Evolutionary conservation across 495 filamentous ascomycete species (phyloP).

Genomic region (Aspergillus homomorphus): DNA sequence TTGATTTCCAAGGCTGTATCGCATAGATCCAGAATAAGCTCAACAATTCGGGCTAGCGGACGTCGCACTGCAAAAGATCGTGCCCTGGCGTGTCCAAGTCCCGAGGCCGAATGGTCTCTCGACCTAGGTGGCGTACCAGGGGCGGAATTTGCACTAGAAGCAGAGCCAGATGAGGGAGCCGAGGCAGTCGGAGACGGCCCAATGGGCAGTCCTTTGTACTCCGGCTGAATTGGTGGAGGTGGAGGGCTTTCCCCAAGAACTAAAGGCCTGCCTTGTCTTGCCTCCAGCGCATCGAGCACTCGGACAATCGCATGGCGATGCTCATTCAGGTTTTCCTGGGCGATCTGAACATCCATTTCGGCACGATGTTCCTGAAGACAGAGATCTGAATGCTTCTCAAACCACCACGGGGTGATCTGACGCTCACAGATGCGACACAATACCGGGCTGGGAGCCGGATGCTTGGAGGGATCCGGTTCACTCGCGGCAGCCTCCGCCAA

Average conservation of each 20-base stretch:
- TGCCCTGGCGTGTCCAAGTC: slow-evolving; percentile 67
- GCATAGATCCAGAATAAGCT: slow-evolving; percentile 89
- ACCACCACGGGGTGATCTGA: slow-evolving; percentile 99
- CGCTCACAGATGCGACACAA: slow-evolving; percentile 97
- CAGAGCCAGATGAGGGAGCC: slow-evolving; percentile 54
- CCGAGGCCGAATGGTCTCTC: slow-evolving; percentile 73
- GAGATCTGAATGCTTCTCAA: slow-evolving; percentile 96
- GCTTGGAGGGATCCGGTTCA: slow-evolving; percentile 81
- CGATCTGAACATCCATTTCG: slow-evolving; percentile 94
- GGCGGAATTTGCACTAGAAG: slow-evolving; percentile 64
- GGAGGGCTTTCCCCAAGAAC: slow-evolving; percentile 55
- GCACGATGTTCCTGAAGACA: slow-evolving; percentile 94
- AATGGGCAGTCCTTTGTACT: slow-evolving; percentile 89
- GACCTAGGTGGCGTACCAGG: slow-evolving; percentile 69
- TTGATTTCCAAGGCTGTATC: slow-evolving; percentile 95
- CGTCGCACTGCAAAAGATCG: slow-evolving; percentile 85
- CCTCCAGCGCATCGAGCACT: slow-evolving; percentile 87
- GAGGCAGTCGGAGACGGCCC: slow-evolving; percentile 59
- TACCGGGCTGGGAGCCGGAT: slow-evolving; percentile 84
- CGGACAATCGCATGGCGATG: slow-evolving; percentile 95
- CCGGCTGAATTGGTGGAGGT: slow-evolving; percentile 56
- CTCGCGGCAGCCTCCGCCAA: slow-evolving; percentile 81
- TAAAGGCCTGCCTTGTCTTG: slow-evolving; percentile 64
- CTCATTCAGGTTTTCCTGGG: slow-evolving; percentile 88
- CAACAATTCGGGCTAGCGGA: slow-evolving; percentile 87